phyloP scores from a whole-genome alignment of 202 grass and related monocot species.

The Setaria viridis region DNA sequence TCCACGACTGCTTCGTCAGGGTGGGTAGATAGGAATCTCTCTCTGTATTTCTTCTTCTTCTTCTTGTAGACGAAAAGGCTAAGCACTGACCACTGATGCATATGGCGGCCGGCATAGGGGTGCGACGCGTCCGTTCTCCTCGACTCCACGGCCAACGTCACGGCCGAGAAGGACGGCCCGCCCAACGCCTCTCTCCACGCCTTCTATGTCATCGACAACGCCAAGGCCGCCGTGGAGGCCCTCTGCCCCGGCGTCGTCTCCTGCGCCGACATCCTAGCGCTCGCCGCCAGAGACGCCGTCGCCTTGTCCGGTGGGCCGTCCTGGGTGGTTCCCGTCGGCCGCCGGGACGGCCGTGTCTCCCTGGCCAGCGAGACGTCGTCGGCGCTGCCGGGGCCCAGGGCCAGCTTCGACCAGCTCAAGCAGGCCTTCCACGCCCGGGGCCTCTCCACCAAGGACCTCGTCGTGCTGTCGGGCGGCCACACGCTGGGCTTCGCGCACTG shows the following conservation, averaged over 20 bases:
- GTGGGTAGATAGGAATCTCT: constrained; percentile 7
- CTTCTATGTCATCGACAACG: constrained; percentile 92
- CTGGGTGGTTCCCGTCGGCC: constrained; percentile 75
- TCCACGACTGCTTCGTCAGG: constrained; percentile 83
- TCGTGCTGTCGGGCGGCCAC: constrained; percentile 82
- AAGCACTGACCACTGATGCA: too few relatives aligned
- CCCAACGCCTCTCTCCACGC: constrained; percentile 85
- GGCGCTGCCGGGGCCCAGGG: constrained; percentile 69
- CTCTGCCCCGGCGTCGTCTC: constrained; percentile 88
- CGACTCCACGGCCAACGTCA: constrained; percentile 59
- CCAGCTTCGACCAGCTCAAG: constrained; percentile 81
- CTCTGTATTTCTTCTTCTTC: too few relatives aligned
- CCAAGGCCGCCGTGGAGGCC: constrained; percentile 79
- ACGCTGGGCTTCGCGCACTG: constrained; percentile 91
- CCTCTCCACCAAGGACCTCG: constrained; percentile 76
- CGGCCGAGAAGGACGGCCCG: constrained; percentile 83
- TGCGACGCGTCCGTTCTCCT: constrained; percentile 83
- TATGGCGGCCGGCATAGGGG: constrained; percentile 28
- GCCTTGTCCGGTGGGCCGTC: constrained; percentile 72
- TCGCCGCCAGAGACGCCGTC: constrained; percentile 72
- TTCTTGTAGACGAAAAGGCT: too few relatives aligned
- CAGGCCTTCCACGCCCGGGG: constrained; percentile 79
- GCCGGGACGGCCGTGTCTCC: constrained; percentile 74
- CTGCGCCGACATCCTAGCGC: constrained; percentile 82
- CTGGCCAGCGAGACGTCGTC: constrained; percentile 63